phyloP scores from a whole-genome alignment of 345 rosid genomes.

The Leavenworthia alabamica region DNA sequence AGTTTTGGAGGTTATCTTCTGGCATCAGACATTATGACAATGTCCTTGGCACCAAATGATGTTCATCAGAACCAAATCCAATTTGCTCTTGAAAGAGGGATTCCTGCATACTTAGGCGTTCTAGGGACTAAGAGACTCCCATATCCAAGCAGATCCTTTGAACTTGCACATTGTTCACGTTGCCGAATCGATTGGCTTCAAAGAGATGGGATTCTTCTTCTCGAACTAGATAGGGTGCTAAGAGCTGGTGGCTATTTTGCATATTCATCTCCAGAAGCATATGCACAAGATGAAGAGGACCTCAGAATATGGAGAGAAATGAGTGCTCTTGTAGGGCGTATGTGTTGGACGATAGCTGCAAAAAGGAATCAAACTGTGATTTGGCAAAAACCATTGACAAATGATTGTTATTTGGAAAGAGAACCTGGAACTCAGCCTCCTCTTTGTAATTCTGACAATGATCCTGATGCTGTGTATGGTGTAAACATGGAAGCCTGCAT shows the following conservation, averaged over 20 bases:
- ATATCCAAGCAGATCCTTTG: conserved; percentile 97
- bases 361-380: conserved; percentile 93
- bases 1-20: conserved; percentile 96
- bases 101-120: conserved; percentile 96
- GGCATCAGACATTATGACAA: conserved; percentile 73
- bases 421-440: conserved; percentile 87
- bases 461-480: conserved; percentile 86
- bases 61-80: conserved; percentile 99
- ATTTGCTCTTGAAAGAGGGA: conserved; percentile 96
- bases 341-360: conserved; percentile 94
- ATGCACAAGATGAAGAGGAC: conserved; percentile 98
- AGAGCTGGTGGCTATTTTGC: conserved; percentile 98
- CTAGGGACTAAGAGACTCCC: conserved; percentile 94
- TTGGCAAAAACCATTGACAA: conserved; percentile 91
- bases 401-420: conserved; percentile 80
- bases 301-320: conserved; percentile 91
- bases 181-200: conserved; percentile 99
- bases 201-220: conserved; percentile 94
- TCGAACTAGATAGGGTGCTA: conserved; percentile 90
- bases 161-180: conserved; percentile 95
- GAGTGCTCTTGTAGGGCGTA: conserved; percentile 85
- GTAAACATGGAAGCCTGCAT: conserved; percentile 94
- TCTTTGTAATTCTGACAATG: conserved; percentile 72
- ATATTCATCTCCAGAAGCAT: conserved; percentile 98
- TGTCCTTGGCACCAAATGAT: conserved; percentile 97